phyloP scores from a whole-genome alignment of 345 rosid species.

The Cardamine chenopodiifolia region DNA sequence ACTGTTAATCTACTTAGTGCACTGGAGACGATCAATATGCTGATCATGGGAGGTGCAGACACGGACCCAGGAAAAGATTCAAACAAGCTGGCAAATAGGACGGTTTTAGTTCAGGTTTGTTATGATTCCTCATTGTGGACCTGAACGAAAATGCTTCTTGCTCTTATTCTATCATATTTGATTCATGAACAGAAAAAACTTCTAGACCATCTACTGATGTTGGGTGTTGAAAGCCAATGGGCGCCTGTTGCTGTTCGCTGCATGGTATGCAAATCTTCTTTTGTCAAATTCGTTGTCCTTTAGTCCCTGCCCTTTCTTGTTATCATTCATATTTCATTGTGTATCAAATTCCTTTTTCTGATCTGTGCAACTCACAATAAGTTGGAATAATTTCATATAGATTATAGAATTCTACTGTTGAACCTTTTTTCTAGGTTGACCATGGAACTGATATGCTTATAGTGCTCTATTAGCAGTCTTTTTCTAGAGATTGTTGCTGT shows the following conservation, averaged over 20 bases:
- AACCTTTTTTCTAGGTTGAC: conserved; percentile 29
- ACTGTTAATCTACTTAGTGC: conserved; percentile 87
- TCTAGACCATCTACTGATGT: conserved; percentile 77
- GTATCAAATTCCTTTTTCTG: neutral
- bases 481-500: conserved; percentile 12
- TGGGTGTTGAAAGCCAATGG: conserved; percentile 98
- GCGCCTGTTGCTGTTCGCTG: conserved; percentile 89
- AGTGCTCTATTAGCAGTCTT: neutral
- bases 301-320: conserved; percentile 11
- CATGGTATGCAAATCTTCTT: conserved; percentile 54
- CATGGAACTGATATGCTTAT: conserved; percentile 1
- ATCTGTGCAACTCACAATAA: neutral
- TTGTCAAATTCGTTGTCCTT: conserved; percentile 7
- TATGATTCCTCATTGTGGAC: neutral
- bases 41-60: conserved; percentile 73
- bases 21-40: conserved; percentile 81
- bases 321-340: neutral
- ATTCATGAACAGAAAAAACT: conserved; percentile 63
- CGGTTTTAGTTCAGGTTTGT: conserved; percentile 87
- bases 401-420: conserved; percentile 7
- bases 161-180: conserved; percentile 35
- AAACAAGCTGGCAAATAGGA: conserved; percentile 76
- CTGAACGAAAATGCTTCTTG: conserved; percentile 4
- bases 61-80: conserved; percentile 74
- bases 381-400: neutral